A percentile compares a stretch with the other conserved stretches of the same genome.
These are phyloP conservation scores for Zoysia matrella DNA, from an alignment of 202 grass and related monocot species.

Conservation along the genomic window DNA sequence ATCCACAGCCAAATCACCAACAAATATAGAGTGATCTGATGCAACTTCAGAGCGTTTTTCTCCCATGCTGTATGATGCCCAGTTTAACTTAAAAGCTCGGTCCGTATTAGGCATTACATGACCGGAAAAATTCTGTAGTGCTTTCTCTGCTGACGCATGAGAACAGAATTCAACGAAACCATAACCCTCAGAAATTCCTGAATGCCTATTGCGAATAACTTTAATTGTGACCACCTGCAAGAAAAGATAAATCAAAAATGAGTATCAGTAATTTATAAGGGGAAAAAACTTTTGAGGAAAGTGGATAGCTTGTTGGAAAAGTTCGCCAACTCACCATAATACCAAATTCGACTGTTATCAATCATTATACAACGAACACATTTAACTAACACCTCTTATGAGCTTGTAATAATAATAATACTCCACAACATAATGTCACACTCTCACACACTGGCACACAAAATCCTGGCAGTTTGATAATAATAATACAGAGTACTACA, in stretches of 20 bases:
- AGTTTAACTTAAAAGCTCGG: no score
- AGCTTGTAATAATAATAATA: no score
- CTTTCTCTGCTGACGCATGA: conserved; percentile 64
- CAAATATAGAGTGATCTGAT: conserved; percentile 84
- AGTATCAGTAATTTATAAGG: conserved; percentile 16
- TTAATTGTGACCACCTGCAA: conserved; percentile 73
- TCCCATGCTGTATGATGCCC: conserved; percentile 6
- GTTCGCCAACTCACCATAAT: neutral
- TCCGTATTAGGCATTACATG: conserved; percentile 52
- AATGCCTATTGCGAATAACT: conserved; percentile 80
- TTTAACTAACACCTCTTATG: neutral
- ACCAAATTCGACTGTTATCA: conserved; percentile 1
- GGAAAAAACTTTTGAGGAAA: neutral
- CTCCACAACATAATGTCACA: no score
- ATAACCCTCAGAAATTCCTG: conserved; percentile 79
- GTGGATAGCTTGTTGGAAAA: neutral
- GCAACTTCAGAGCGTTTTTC: conserved; percentile 68
- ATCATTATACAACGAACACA: neutral
- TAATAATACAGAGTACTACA: no score
- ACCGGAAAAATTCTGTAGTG: conserved; percentile 66
- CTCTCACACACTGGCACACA: no score
- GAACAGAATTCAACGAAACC: conserved; percentile 83
- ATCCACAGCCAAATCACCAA: conserved; percentile 85
- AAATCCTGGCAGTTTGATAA: no score
- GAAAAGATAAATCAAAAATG: conserved; percentile 32